Conservation (phyloP, 2,329 filamentous ascomycete genomes). For the Emmonsiellopsis sp. region DNA sequence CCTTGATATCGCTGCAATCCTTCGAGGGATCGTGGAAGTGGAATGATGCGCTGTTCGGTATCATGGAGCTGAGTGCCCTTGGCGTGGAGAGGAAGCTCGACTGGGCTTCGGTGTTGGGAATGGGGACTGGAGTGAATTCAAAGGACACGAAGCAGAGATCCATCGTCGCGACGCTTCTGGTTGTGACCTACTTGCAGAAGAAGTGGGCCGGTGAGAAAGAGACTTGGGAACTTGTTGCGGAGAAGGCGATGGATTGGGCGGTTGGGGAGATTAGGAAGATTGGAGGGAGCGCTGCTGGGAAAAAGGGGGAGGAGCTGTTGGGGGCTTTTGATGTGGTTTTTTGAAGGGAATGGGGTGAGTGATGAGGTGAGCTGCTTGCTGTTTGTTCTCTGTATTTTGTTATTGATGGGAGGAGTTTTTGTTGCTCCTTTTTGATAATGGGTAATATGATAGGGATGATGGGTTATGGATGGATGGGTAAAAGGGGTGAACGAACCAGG, state of each 20-base stretch:
- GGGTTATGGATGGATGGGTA: too few species aligned
- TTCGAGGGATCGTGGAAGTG: constrained; percentile 48
- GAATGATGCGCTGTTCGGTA: constrained; percentile 14
- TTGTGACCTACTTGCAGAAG: constrained; percentile 41
- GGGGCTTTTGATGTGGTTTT: not conserved
- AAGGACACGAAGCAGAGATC: constrained; percentile 3
- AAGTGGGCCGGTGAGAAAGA: constrained; percentile 39
- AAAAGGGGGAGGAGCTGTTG: not conserved
- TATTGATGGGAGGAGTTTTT: too few species aligned
- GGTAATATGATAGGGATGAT: too few species aligned
- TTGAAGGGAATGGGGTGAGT: not conserved
- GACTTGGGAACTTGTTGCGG: constrained; percentile 55
- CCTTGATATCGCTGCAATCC: constrained; percentile 45
- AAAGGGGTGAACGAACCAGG: too few species aligned
- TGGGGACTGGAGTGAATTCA: not conserved
- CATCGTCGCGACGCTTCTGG: constrained; percentile 29
- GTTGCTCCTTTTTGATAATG: too few species aligned
- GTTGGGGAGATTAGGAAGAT: not conserved
- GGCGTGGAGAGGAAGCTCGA: constrained; percentile 3
- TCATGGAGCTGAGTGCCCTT: constrained; percentile 10
- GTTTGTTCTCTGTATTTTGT: too few species aligned
- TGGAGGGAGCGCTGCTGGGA: not conserved
- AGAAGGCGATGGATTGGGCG: constrained; percentile 48
- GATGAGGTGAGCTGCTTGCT: not conserved
- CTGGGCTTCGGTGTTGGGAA: constrained; percentile 4